Percentiles rank a stretch among this genome's conserved stretches.
These are phyloP conservation scores for Lactarius pseudohatsudake DNA, from an alignment of 768 basidiomycete genomes.

Conservation along the genomic window DNA sequence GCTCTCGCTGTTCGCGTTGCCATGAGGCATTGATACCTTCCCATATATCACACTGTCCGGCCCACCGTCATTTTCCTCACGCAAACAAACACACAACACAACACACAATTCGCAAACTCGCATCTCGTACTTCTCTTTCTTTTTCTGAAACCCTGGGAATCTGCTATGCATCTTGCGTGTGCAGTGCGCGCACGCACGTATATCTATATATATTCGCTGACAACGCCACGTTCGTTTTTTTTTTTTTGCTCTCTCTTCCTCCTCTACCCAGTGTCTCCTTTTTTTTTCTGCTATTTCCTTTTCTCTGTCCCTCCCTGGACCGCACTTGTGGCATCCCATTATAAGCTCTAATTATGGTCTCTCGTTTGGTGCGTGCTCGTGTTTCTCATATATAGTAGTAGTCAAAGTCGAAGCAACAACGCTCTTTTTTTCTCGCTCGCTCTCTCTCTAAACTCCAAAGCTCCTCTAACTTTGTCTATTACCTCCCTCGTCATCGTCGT, in stretches of 20 bases:
- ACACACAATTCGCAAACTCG: slow-evolving; percentile 2
- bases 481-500: neutral
- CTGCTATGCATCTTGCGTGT: slow-evolving; percentile 18
- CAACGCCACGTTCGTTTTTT: slow-evolving; percentile 21
- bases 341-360: slow-evolving; percentile 28
- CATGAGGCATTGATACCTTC: slow-evolving; percentile 36
- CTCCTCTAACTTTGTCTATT: neutral
- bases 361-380: slow-evolving; percentile 10
- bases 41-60: neutral
- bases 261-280: no score
- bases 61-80: neutral
- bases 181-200: slow-evolving; percentile 23
- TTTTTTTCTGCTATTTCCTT: neutral
- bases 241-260: neutral
- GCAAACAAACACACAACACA: neutral
- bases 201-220: slow-evolving; percentile 26
- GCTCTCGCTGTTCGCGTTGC: slow-evolving; percentile 76
- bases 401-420: slow-evolving; percentile 16
- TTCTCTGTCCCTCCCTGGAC: slow-evolving; percentile 1
- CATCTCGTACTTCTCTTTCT: neutral
- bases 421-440: slow-evolving; percentile 10
- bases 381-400: slow-evolving; percentile 17
- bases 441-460: neutral
- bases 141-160: slow-evolving; percentile 11
- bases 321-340: slow-evolving; percentile 27